Base-by-base conservation (phyloP, 1,284 basidiomycete species). In the Golubevia pallescens region DNA sequence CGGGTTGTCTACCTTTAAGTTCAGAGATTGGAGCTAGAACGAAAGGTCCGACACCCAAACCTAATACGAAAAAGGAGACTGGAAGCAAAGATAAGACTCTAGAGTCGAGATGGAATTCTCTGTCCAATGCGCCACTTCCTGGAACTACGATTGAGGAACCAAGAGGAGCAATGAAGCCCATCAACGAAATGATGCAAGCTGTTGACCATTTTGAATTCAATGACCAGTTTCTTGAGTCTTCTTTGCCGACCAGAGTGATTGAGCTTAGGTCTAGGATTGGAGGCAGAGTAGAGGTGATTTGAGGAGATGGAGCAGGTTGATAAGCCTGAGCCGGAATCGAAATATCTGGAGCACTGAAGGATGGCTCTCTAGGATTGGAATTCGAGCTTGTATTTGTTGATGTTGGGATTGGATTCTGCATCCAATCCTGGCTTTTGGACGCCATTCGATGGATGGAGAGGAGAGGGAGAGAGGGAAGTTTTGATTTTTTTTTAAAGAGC, bases 1-100 rank as follows among this genome's bases (percentile, higher is more conserved):
- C 86, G 0, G 79, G 71, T 63, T 87, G 86, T 0, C 87, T 68
- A 2, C 87, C 87, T 38, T 86, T 87, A 16, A 88, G 82, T 76
- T 88, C 87, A 3, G 81, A 82, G 8, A 87, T 84, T 0, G 87
- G 87, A 0, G 87, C 86, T 59, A 88, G 86, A 7, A 88, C 51
- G 72, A 88, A 88, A 0, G 87, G 87, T 0, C 87, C 87, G 6
- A n/a, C n/a, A n/a, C n/a, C n/a, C 3, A 56, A 10, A 56, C 20
- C 54, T 20, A 58, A 34, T 16, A 79, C 73, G 51, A 76, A 81
- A 23, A 78, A 48, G 21, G 69, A 72, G 6, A 79, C 73, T 24
- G 78, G 78, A 0, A 81, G 62, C 3, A 79, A 54, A 19, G 74
- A 69, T 0, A 77, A 58, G 1, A 67, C 68, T 1, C 70, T 70